A percentile compares a stretch with the other conserved stretches of the same genome.
phyloP scores from a whole-genome alignment of 2,329 filamentous ascomycete genomes.

The Malbranchea cinnamomea region DNA sequence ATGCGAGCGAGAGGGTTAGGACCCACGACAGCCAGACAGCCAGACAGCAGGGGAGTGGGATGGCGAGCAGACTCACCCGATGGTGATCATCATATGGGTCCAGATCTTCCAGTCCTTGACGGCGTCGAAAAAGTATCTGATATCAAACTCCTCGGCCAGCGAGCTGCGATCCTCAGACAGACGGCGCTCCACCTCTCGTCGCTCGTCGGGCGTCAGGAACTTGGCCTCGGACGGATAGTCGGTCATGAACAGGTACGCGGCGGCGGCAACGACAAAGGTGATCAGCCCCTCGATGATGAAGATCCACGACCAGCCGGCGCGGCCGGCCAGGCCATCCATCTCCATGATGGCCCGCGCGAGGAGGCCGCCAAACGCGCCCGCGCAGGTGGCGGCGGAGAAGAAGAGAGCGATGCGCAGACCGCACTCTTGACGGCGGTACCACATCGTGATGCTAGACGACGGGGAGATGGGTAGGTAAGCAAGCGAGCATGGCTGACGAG shows the following conservation, averaged over 20 bases:
- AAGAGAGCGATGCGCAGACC: conserved; percentile 43
- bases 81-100: too few species aligned
- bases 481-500: too few species aligned
- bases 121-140: too few species aligned
- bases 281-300: conserved; percentile 40
- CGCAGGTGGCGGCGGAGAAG: conserved; percentile 40
- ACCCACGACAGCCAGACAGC: neutral
- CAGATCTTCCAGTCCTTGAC: too few species aligned
- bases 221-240: conserved; percentile 25
- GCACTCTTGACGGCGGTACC: conserved; percentile 33
- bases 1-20: neutral
- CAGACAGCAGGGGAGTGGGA: too few species aligned
- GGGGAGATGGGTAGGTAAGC: too few species aligned
- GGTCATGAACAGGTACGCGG: conserved; percentile 12
- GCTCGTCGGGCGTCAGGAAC: conserved; percentile 24
- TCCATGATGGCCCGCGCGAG: conserved; percentile 33
- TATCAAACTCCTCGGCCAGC: too few species aligned
- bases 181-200: conserved; percentile 26
- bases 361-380: conserved; percentile 29
- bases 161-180: conserved; percentile 19
- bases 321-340: conserved; percentile 20
- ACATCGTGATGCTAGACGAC: conserved; percentile 26
- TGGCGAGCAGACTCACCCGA: too few species aligned
- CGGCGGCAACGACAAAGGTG: conserved; percentile 49
- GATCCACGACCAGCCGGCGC: conserved; percentile 34